Conservation (phyloP, 441 rosid genomes). For the Brassica balearica region DNA sequence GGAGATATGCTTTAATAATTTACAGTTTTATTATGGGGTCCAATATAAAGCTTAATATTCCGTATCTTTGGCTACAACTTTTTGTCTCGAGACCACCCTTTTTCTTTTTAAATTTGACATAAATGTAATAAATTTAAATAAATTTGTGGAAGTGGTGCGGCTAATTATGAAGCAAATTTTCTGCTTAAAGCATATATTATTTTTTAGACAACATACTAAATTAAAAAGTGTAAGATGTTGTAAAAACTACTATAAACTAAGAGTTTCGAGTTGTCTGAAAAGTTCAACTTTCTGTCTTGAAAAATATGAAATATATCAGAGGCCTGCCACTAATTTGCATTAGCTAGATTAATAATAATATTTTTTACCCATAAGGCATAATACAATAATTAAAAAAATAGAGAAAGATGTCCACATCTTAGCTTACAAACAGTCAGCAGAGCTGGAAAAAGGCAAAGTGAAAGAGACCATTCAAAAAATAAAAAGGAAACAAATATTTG, state of each 20-base stretch:
- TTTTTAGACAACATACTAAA: not conserved
- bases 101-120: conserved; percentile 14
- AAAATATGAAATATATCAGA: conserved; percentile 24
- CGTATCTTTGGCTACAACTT: conserved; percentile 36
- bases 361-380: not conserved
- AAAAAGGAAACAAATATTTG: conserved; percentile 8
- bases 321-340: conserved; percentile 40
- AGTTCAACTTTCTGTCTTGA: conserved; percentile 35
- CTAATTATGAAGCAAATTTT: conserved; percentile 35
- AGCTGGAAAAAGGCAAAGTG: conserved; percentile 28
- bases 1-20: conserved; percentile 39
- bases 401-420: conserved; percentile 22
- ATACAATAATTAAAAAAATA: not conserved
- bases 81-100: conserved; percentile 44
- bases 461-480: conserved; percentile 30
- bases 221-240: conserved; percentile 4
- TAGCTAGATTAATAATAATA: not conserved
- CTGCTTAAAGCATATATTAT: not conserved
- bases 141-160: conserved; percentile 28
- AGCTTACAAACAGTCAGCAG: conserved; percentile 28
- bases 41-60: conserved; percentile 46
- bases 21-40: conserved; percentile 41
- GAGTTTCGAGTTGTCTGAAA: conserved; percentile 34
- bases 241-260: conserved; percentile 27
- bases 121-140: not conserved